Percentiles rank a stretch among this genome's conserved stretches.
Conservation (phyloP, 257 asterid genomes). For the Knoxia roxburghii region DNA sequence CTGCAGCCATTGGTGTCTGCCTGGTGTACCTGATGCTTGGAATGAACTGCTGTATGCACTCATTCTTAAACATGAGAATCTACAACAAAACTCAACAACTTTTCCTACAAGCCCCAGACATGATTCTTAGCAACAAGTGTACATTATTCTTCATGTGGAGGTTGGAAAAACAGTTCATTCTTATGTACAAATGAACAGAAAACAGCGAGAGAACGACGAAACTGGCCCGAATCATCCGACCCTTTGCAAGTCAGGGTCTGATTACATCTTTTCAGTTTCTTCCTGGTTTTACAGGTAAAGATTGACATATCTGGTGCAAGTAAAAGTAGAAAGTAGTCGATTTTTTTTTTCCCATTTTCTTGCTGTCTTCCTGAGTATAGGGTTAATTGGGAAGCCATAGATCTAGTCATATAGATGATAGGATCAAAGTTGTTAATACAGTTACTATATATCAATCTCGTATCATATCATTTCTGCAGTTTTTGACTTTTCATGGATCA, state of each 20-base stretch:
- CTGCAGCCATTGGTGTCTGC: constrained; percentile 98
- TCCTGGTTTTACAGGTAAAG: background rate
- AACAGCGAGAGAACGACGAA: background rate
- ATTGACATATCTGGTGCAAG: constrained; percentile 5
- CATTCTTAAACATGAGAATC: constrained; percentile 42
- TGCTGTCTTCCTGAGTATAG: background rate
- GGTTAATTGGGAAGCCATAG: background rate
- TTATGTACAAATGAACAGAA: background rate
- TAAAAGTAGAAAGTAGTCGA: background rate
- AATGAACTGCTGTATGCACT: constrained; percentile 72
- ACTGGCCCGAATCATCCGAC: background rate
- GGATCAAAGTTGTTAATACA: constrained; percentile 3
- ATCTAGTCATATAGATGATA: background rate
- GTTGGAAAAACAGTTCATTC: constrained; percentile 6
- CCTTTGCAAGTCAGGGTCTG: background rate
- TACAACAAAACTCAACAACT: constrained; percentile 19
- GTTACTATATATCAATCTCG: background rate
- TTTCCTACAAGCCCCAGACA: constrained; percentile 23
- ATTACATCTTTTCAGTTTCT: background rate
- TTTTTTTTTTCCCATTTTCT: background rate
- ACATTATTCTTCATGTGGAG: constrained; percentile 20
- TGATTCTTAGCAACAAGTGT: constrained; percentile 13
- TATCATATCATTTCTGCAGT: background rate
- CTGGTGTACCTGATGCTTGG: constrained; percentile 91
- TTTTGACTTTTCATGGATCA: background rate